Percentiles rank a stretch among this genome's conserved stretches.
phyloP scores from a whole-genome alignment of 352 stramenopile genomes.

The Phytopythium chamaehyphon region DNA sequence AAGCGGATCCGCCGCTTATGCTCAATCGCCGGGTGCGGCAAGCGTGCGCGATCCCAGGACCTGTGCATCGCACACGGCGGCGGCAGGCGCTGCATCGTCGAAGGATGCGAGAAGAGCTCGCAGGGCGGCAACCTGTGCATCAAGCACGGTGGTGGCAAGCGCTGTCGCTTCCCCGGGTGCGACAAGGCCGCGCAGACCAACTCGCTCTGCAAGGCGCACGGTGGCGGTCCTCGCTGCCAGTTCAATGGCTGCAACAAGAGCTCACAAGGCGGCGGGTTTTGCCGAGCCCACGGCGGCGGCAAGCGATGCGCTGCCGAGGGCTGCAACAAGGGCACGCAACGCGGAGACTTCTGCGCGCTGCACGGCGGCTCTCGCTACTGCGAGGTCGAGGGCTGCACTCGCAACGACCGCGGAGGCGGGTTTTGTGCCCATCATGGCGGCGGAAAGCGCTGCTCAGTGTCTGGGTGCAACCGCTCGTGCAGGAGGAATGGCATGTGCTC shows the following conservation, averaged over 20 bases:
- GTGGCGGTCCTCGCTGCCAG: conserved; percentile 77
- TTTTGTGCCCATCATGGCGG: conserved; percentile 69
- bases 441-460: conserved; percentile 72
- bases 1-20: conserved; percentile 56
- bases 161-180: conserved; percentile 72
- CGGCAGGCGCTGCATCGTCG: conserved; percentile 67
- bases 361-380: conserved; percentile 84
- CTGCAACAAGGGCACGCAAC: conserved; percentile 86
- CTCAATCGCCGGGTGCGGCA: conserved; percentile 73
- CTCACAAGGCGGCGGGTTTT: conserved; percentile 78
- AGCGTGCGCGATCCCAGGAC: conserved; percentile 82
- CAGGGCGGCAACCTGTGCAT: conserved; percentile 84
- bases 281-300: conserved; percentile 81
- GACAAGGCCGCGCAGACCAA: conserved; percentile 82
- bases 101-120: conserved; percentile 78
- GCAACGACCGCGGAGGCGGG: conserved; percentile 82
- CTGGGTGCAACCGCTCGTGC: conserved; percentile 71
- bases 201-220: conserved; percentile 85
- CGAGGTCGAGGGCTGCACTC: conserved; percentile 74
- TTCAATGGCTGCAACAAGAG: conserved; percentile 57
- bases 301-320: conserved; percentile 83
- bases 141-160: conserved; percentile 80
- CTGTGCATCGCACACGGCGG: conserved; percentile 85
- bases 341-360: conserved; percentile 80
- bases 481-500: conserved; percentile 82